These are phyloP conservation scores for Aphanomyces euteiches DNA, from an alignment of 352 stramenopile species.

Conservation along the genomic window DNA sequence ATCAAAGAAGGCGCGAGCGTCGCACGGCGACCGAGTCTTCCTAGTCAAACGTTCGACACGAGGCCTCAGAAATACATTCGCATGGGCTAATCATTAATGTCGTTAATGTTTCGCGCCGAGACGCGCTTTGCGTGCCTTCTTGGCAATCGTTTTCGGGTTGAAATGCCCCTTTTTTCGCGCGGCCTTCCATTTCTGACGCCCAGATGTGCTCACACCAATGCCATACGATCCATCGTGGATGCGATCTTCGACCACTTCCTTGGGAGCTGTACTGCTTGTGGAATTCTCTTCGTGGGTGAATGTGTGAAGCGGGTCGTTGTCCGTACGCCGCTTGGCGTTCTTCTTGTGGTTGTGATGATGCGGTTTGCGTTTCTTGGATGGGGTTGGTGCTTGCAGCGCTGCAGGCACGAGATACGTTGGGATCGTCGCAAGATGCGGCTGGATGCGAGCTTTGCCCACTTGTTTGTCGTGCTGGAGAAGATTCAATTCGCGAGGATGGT, in stretches of 20 bases:
- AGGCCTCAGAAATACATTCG: constrained; percentile 7
- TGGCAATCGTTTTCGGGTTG: constrained; percentile 86
- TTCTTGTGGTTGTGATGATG: constrained; percentile 53
- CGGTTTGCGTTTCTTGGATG: constrained; percentile 77
- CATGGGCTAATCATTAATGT: constrained; percentile 5
- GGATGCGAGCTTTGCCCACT: constrained; percentile 90
- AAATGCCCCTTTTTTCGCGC: constrained; percentile 89
- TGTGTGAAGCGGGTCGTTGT: constrained; percentile 97
- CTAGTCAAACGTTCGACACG: constrained; percentile 1
- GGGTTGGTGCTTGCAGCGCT: constrained; percentile 86
- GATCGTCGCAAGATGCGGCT: constrained; percentile 93
- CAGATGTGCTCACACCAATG: constrained; percentile 89
- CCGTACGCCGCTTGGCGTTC: constrained; percentile 77
- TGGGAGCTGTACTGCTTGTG: constrained; percentile 45
- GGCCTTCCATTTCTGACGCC: constrained; percentile 93
- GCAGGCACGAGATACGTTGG: constrained; percentile 97
- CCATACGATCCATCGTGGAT: constrained; percentile 88
- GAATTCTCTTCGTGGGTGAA: constrained; percentile 66
- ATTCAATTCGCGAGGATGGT: constrained; percentile 93
- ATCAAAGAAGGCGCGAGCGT: constrained; percentile 1
- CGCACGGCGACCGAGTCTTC: background rate
- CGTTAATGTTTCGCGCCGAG: constrained; percentile 28
- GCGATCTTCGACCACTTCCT: constrained; percentile 61
- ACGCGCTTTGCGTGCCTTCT: constrained; percentile 44
- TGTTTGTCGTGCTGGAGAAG: constrained; percentile 96